Evolutionary conservation across 2,329 filamentous ascomycete species (phyloP).

Genomic region (Sarocladium strictum): DNA sequence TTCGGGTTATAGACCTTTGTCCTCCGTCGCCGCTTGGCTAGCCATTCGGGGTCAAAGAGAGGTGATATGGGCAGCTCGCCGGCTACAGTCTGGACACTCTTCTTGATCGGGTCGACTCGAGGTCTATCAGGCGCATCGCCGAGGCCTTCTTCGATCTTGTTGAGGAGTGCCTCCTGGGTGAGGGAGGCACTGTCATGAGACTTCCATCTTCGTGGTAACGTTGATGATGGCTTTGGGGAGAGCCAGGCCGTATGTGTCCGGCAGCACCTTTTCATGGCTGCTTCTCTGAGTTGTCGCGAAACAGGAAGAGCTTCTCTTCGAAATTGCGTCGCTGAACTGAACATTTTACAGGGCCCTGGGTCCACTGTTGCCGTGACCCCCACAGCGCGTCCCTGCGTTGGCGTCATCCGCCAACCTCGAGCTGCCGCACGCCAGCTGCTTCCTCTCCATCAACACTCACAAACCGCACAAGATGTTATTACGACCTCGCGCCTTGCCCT

Average conservation of each 20-base stretch:
- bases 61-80: constrained; percentile 49
- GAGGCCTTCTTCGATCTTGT: constrained; percentile 26
- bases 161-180: constrained; percentile 22
- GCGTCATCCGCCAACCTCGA: background rate
- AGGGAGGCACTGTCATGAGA: constrained; percentile 25
- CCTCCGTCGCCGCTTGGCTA: constrained; percentile 36
- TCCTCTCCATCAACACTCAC: constrained; percentile 2
- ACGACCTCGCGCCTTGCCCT: constrained; percentile 22
- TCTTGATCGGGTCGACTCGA: constrained; percentile 31
- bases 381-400: background rate
- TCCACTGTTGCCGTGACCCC: constrained; percentile 1
- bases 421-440: background rate
- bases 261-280: background rate
- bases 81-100: constrained; percentile 38
- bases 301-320: too few relatives aligned
- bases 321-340: background rate
- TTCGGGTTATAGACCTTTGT: constrained; percentile 29
- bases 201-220: constrained; percentile 21
- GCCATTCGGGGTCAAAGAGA: constrained; percentile 45
- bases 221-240: background rate
- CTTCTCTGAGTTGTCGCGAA: background rate
- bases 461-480: constrained; percentile 20
- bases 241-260: background rate
- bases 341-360: background rate
- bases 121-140: constrained; percentile 21